These are phyloP conservation scores for Microbotryum silenes-acaulis DNA, from an alignment of 1,284 basidiomycete genomes.

Conservation along the genomic window DNA sequence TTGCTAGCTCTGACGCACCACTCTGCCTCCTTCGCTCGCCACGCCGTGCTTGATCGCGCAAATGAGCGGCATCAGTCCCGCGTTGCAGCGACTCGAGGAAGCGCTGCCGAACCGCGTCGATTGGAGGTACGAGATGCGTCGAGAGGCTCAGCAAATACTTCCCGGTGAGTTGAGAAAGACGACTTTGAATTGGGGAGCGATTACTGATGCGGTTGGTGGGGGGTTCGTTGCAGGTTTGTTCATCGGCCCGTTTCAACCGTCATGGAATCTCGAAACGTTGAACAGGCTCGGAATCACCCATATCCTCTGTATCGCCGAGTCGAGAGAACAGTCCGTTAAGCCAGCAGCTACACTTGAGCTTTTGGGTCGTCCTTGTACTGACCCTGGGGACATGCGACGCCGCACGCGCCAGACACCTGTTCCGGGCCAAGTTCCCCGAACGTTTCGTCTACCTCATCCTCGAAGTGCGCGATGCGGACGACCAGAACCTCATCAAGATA, in stretches of 20 bases:
- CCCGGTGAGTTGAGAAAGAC: constrained; percentile 43
- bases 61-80: constrained; percentile 17
- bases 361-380: not conserved
- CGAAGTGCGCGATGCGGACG: constrained; percentile 79
- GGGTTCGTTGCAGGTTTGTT: constrained; percentile 50
- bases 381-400: not conserved
- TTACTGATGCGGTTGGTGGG: not conserved
- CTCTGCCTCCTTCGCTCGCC: too few species aligned
- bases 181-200: too few species aligned
- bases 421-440: constrained; percentile 73
- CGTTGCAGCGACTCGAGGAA: constrained; percentile 19
- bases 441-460: constrained; percentile 70
- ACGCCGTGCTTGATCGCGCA: too few species aligned
- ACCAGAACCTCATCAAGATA: constrained; percentile 36
- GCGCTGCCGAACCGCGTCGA: constrained; percentile 23
- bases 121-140: constrained; percentile 82
- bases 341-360: not conserved
- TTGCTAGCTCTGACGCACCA: too few species aligned
- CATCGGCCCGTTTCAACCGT: constrained; percentile 80
- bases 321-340: constrained; percentile 48
- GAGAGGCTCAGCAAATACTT: constrained; percentile 84
- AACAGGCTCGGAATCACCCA: constrained; percentile 65
- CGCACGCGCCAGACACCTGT: constrained; percentile 46
- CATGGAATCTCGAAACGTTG: constrained; percentile 65
- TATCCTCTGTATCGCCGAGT: constrained; percentile 47